These are phyloP conservation scores for Datisca glomerata DNA, from an alignment of 306 rosid genomes.

Conservation along the genomic window DNA sequence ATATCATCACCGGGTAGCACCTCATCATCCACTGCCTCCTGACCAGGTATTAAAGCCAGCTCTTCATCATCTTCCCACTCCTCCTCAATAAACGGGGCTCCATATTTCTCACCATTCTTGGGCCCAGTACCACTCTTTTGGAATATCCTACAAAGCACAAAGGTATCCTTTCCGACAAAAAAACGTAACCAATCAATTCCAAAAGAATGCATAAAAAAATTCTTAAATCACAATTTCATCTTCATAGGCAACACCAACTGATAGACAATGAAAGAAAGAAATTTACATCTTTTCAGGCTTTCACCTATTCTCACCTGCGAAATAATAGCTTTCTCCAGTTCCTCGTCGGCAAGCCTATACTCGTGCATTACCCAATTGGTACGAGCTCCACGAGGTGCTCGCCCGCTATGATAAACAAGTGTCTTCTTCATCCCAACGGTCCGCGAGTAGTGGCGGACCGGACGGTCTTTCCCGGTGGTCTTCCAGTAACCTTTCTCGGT, in stretches of 20 bases:
- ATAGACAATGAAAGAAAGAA: not conserved
- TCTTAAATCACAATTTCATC: too few species aligned
- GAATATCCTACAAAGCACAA: constrained; percentile 80
- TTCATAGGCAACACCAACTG: not conserved
- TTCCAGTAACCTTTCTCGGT: constrained; percentile 91
- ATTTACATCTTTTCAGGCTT: not conserved
- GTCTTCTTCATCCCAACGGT: constrained; percentile 87
- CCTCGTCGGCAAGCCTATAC: constrained; percentile 49
- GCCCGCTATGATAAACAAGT: constrained; percentile 70
- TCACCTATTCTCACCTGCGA: constrained; percentile 25
- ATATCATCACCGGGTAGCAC: constrained; percentile 9
- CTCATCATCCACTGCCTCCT: constrained; percentile 9
- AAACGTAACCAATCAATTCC: constrained; percentile 12
- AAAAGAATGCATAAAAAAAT: not conserved
- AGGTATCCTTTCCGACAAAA: constrained; percentile 50
- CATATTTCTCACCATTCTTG: constrained; percentile 87
- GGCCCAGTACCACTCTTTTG: constrained; percentile 98
- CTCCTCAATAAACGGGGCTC: constrained; percentile 80
- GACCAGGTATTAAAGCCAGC: constrained; percentile 18
- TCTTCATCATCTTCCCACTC: constrained; percentile 66
- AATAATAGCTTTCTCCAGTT: constrained; percentile 37
- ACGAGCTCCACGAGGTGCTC: constrained; percentile 68
- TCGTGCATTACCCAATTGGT: constrained; percentile 99
- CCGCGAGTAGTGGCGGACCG: constrained; percentile 21
- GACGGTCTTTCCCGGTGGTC: constrained; percentile 88